Base-by-base conservation (phyloP, 2,329 filamentous ascomycete genomes). In the Nannizzia gypsea region DNA sequence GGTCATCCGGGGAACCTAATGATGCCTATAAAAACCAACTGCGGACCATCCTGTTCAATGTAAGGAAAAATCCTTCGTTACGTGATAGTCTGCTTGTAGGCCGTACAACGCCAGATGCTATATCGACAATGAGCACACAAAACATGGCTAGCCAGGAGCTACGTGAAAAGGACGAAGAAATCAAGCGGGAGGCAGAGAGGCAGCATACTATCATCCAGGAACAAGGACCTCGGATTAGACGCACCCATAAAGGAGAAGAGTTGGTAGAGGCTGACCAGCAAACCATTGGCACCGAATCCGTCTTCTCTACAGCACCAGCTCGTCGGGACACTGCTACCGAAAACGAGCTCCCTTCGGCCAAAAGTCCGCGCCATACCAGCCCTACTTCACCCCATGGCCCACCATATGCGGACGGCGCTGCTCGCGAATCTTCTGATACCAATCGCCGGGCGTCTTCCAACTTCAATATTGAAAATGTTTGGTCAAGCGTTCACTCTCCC, bases 191-290 rank as follows among this genome's bases (percentile, higher is more conserved):
- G 59, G 76, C 85, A 44, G 83, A 85, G 67, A 74, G 76, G 44
- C 80, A 83, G 62, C 88, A 92, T 52, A 91, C 93, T 54, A 81
- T 95, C 36, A 85, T 92, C 62, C 83, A 89, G 13, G 83, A 88
- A 20, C 81, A 83, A 56, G 90, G 83, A 1, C 88, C 91, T 3
- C 84, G 90, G 2, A 86, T 96, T 60, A 83, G 90, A 67, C 85
- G 89, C 66, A 96, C 92, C 1, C 92, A 97, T 76, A 97, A 97
- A 73, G 93, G 93, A 11, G 91, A 96, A 61, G 93, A 97, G 70
- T 73, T 96, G 15, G 81, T 97, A 15, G 90, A 92, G 63, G 84
- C 87, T 52, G 89, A 95, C 36, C 79, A 74, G 56, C 73, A 79
- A 63, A 68, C 69, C 61, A 74, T 74, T 44, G 69, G 74, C 36